Evolutionary conservation across 306 rosid species (phyloP).

Genomic region (Myrica gale): DNA sequence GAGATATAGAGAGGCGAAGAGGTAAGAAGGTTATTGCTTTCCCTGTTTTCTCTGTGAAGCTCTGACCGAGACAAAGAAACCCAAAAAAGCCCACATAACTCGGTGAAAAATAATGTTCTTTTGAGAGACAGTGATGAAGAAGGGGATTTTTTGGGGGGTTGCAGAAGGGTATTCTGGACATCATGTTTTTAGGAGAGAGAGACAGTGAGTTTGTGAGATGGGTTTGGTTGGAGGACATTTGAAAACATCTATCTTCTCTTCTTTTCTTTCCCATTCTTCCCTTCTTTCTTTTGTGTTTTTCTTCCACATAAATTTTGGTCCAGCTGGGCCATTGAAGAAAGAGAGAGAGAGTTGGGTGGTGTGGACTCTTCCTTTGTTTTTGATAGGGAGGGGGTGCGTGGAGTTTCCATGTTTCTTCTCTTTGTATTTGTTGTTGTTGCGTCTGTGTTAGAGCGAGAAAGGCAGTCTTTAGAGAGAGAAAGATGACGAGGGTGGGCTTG

Average conservation of each 20-base stretch:
- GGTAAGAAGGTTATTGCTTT: conserved; percentile 73
- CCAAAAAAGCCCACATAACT: conserved; percentile 97
- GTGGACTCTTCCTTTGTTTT: conserved; percentile 58
- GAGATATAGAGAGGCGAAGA: conserved; percentile 12
- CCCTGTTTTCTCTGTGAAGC: conserved; percentile 89
- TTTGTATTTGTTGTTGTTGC: not conserved
- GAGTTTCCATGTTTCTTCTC: not conserved
- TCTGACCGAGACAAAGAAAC: conserved; percentile 90
- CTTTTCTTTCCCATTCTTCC: conserved; percentile 39
- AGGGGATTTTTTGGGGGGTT: conserved; percentile 84
- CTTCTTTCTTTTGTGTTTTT: conserved; percentile 42
- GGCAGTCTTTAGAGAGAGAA: conserved; percentile 29
- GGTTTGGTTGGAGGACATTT: conserved; percentile 97
- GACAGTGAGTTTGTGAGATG: conserved; percentile 44
- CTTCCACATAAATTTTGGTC: conserved; percentile 79
- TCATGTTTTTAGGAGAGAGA: conserved; percentile 46
- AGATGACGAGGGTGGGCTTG: conserved; percentile 14
- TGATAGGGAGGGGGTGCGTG: conserved; percentile 48
- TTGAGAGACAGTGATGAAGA: conserved; percentile 95
- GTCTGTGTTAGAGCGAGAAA: not conserved
- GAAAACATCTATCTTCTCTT: conserved; percentile 60
- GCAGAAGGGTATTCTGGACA: conserved; percentile 98
- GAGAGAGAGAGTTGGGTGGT: conserved; percentile 42
- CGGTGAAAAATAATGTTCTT: conserved; percentile 79
- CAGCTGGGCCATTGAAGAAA: conserved; percentile 94